phyloP scores from a whole-genome alignment of 2,329 filamentous ascomycete species.

The Penicillium palitans region DNA sequence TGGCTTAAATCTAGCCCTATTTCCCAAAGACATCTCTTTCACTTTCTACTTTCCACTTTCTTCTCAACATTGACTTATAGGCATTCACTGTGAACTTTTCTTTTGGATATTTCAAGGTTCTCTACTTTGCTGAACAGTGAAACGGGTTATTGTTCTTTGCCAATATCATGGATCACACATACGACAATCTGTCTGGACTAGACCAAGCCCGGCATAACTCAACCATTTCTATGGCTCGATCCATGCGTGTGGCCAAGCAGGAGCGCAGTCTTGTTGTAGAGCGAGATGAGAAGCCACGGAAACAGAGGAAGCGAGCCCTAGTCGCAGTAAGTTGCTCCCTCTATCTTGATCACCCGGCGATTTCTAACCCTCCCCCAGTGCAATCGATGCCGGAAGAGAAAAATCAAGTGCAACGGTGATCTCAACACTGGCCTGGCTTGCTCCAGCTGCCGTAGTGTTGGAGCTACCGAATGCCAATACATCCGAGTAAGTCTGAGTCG shows the following conservation, averaged over 20 bases:
- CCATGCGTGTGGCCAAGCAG: conserved; percentile 29
- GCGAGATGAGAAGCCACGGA: conserved; percentile 40
- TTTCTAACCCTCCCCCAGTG: conserved; percentile 59
- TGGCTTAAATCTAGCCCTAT: conserved; percentile 37
- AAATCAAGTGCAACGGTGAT: conserved; percentile 93
- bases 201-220: conserved; percentile 23
- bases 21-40: conserved; percentile 29
- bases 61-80: conserved; percentile 15
- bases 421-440: conserved; percentile 74
- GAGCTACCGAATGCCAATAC: conserved; percentile 68
- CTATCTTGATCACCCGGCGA: not conserved
- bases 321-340: conserved; percentile 47
- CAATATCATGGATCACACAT: conserved; percentile 9
- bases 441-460: conserved; percentile 76
- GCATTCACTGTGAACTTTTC: conserved; percentile 1
- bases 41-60: conserved; percentile 21
- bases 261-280: conserved; percentile 30
- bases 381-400: conserved; percentile 82
- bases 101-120: conserved; percentile 14
- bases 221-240: conserved; percentile 27
- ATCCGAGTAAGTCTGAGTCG: conserved; percentile 61
- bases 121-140: not conserved
- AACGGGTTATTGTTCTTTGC: not conserved
- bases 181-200: conserved; percentile 7
- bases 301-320: conserved; percentile 53